phyloP scores from a whole-genome alignment of 345 rosid genomes.

The Salix caprea region DNA sequence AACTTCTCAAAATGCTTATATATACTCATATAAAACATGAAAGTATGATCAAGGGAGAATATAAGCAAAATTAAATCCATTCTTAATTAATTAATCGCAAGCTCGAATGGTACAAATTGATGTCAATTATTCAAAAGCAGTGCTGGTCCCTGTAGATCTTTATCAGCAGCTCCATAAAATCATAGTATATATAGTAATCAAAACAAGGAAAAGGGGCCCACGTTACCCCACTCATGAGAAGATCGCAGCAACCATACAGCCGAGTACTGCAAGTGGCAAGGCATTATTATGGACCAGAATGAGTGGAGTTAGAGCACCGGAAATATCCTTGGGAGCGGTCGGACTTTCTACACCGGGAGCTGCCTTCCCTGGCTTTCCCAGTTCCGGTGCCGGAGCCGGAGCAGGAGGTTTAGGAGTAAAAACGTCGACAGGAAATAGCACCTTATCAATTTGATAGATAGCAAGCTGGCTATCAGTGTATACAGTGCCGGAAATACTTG shows the following conservation, averaged over 20 bases:
- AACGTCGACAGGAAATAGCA: slow-evolving; percentile 32
- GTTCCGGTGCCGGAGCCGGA: slow-evolving; percentile 17
- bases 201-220: not conserved
- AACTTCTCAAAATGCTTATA: too few species aligned
- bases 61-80: not conserved
- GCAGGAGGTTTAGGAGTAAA: slow-evolving; percentile 27
- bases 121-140: slow-evolving; percentile 6
- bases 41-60: not conserved
- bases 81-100: not conserved
- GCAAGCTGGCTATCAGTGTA: slow-evolving; percentile 35
- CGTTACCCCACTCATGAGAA: not conserved
- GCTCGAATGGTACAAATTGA: not conserved
- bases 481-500: slow-evolving; percentile 30
- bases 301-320: not conserved
- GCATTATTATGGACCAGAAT: not conserved
- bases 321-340: slow-evolving; percentile 1
- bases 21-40: too few species aligned
- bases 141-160: not conserved
- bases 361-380: slow-evolving; percentile 5
- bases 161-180: not conserved
- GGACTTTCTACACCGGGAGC: slow-evolving; percentile 8
- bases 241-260: not conserved
- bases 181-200: not conserved
- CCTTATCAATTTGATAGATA: slow-evolving; percentile 38
- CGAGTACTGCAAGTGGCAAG: not conserved